Evolutionary conservation across 495 filamentous ascomycete genomes (phyloP), one percentile per base, ranked within the genome.

Genomic region (Penicillium coprophilum): DNA sequence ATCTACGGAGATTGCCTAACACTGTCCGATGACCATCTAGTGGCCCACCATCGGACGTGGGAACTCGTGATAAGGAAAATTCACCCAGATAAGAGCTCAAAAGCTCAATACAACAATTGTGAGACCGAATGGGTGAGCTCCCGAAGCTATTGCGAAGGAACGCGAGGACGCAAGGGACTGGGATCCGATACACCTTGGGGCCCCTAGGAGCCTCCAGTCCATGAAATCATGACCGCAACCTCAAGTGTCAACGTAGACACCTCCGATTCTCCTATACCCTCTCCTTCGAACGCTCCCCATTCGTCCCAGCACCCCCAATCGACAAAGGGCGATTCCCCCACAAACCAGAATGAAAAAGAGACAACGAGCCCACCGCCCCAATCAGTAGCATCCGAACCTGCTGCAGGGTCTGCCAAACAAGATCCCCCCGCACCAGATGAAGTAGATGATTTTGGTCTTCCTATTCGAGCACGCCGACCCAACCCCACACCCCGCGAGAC

Each of bases 391-490:
- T 2, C 43, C 3, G 23, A 49, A 12, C 23, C 55, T 23, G 51
- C 27, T 17, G 21, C 52, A 19, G 51, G 54, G n/a, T 21, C 19
- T 30, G 19, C 27, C 15, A 31, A 13, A 23, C 60, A 63, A 32
- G 47, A 43, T 36, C 53, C 59, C 39, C 63, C 62, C 46, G 59
- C 60, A 59, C 47, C 53, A 20, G 55, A 61, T 15, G 69, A 69
- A 17, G 24, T 76, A n/a, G 76, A 79, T 48, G 76, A 79, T 44
- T 79, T 79, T 58, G 76, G 76, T 2, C 65, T 79, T 19, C 76
- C 75, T 8, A 71, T 79, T 63, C 75, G 71, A 63, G 30, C 52
- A 21, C 70, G 67, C 19, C 62, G 40, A 39, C 56, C 66, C 20
- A 32, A 49, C 17, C 63, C 52, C 23, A 44, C 60, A 5, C 31